Percentiles rank a stretch among this genome's conserved stretches.
Conservation (phyloP, 805 yeast genomes). For the Metschnikowia kunwiensis region DNA sequence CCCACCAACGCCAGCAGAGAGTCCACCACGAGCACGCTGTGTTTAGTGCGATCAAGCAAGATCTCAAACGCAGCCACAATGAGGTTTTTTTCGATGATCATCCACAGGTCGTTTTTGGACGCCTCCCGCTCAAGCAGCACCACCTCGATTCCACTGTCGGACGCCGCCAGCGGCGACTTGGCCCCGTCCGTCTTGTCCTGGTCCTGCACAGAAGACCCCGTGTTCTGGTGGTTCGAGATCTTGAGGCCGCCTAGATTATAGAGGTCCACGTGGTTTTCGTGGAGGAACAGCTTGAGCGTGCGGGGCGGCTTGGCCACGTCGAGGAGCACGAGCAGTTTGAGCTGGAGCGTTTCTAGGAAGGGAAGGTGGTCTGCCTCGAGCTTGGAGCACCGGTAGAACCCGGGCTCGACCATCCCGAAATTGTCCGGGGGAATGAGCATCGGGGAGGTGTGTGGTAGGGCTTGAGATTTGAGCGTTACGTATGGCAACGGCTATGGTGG, state of each 20-base stretch:
- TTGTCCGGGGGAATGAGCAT: constrained; percentile 94
- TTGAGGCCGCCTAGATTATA: constrained; percentile 44
- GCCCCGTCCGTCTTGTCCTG: constrained; percentile 1
- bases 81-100: constrained; percentile 66
- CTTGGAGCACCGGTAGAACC: constrained; percentile 75
- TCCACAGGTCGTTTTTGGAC: constrained; percentile 58
- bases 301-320: constrained; percentile 87
- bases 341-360: constrained; percentile 68
- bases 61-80: constrained; percentile 64
- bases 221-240: constrained; percentile 35
- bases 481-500: neutral
- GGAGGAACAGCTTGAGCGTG: constrained; percentile 62
- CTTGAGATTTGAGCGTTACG: neutral
- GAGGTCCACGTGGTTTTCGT: constrained; percentile 51
- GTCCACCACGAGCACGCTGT: constrained; percentile 75
- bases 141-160: constrained; percentile 21
- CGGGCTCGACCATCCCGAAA: constrained; percentile 87
- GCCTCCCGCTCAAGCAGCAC: constrained; percentile 22
- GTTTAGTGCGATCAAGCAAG: constrained; percentile 58
- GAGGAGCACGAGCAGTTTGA: constrained; percentile 66
- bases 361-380: constrained; percentile 74
- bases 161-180: constrained; percentile 9
- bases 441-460: too few relatives aligned
- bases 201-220: constrained; percentile 15
- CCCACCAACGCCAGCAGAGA: constrained; percentile 79